phyloP scores from a whole-genome alignment of 202 grass and related monocot genomes.

The Musa balbisiana region DNA sequence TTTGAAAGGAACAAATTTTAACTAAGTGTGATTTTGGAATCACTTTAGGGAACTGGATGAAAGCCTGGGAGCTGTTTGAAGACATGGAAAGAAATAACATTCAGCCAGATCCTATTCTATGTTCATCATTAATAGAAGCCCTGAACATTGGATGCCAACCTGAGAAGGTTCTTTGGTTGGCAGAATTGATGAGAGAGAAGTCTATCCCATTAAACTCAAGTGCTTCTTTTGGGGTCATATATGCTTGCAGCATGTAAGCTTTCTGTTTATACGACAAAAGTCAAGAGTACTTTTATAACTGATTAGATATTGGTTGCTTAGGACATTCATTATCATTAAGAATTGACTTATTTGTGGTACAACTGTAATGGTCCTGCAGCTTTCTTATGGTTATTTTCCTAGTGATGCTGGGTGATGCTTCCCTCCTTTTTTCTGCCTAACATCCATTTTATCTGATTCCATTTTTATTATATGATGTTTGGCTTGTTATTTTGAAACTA shows the following conservation, averaged over 20 bases:
- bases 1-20: constrained; percentile 12
- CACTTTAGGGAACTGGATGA: constrained; percentile 56
- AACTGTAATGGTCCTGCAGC: too few species aligned
- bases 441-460: too few species aligned
- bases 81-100: constrained; percentile 64
- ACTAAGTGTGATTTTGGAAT: constrained; percentile 32
- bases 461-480: not conserved
- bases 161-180: constrained; percentile 61
- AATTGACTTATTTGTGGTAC: not conserved
- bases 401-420: not conserved
- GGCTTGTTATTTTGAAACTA: not conserved
- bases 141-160: constrained; percentile 63
- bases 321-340: not conserved
- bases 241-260: constrained; percentile 80
- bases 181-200: constrained; percentile 67
- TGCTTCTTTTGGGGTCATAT: constrained; percentile 67
- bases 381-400: too few species aligned
- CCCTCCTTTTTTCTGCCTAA: not conserved
- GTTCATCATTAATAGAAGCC: constrained; percentile 70
- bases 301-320: not conserved
- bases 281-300: not conserved
- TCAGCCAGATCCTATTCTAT: constrained; percentile 60
- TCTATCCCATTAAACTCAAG: constrained; percentile 61
- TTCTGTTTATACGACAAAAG: not conserved
- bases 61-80: constrained; percentile 59